Conservation (phyloP, 2,329 filamentous ascomycete genomes). For the Xylariaceae sp. region DNA sequence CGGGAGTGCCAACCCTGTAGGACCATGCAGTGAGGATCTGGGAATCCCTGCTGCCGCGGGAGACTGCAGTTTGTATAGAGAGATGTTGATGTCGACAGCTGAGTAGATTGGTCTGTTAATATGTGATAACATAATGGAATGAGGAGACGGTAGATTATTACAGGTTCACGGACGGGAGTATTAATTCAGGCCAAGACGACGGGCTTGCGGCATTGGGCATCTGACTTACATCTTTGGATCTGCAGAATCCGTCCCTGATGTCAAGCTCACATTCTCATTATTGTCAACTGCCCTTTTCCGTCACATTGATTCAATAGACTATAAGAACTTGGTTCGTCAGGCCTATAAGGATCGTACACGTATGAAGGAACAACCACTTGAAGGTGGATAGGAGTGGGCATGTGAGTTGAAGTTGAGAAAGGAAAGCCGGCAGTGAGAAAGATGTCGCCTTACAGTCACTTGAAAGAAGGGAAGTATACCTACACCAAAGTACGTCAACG, state of each 20-base stretch:
- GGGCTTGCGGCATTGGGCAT: background rate
- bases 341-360: background rate
- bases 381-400: background rate
- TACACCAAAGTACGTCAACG: too few species aligned
- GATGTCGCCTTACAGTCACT: too few species aligned
- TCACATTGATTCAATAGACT: background rate
- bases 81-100: background rate
- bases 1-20: background rate
- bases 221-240: background rate
- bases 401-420: background rate
- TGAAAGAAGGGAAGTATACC: too few species aligned
- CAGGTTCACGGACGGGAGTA: background rate
- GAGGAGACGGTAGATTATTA: background rate
- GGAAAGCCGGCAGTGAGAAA: background rate
- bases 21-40: background rate
- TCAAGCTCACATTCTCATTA: background rate
- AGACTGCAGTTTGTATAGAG: background rate
- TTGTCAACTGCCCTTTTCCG: background rate
- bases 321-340: background rate
- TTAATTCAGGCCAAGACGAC: background rate
- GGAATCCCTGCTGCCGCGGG: background rate
- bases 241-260: too few species aligned
- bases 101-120: background rate
- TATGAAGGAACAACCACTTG: background rate
- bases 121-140: background rate